phyloP scores from a whole-genome alignment of 495 filamentous ascomycete species.

The Hypoxylon rickii region DNA sequence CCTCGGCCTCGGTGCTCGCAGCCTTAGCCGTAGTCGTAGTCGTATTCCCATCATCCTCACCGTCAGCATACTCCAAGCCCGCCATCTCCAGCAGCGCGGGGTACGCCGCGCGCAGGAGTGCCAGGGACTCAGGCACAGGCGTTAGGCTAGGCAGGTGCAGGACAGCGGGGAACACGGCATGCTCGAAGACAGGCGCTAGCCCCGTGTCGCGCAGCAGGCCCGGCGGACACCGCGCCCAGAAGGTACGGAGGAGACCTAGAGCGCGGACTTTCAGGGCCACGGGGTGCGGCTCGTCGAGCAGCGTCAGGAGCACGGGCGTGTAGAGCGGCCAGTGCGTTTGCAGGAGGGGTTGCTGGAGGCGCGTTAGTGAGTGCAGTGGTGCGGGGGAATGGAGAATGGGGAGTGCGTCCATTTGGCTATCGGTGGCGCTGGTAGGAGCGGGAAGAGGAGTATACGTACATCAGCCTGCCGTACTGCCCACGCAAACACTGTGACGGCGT shows the following conservation, averaged over 20 bases:
- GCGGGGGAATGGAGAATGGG: no score
- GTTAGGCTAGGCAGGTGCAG: conserved; percentile 79
- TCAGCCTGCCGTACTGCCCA: conserved; percentile 65
- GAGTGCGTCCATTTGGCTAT: no score
- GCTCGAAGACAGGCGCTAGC: conserved; percentile 76
- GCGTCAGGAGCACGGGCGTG: conserved; percentile 78
- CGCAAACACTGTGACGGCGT: conserved; percentile 64
- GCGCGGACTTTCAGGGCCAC: conserved; percentile 54
- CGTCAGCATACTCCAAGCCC: conserved; percentile 35
- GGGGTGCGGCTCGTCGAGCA: conserved; percentile 70
- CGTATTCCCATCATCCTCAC: neutral
- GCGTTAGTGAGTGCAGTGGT: neutral
- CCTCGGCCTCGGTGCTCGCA: no score
- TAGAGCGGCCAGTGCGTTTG: conserved; percentile 72
- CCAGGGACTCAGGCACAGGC: conserved; percentile 69
- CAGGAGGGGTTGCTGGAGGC: conserved; percentile 19
- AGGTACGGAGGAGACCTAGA: conserved; percentile 59
- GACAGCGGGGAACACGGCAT: conserved; percentile 74
- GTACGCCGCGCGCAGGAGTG: conserved; percentile 68
- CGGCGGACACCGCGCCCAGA: conserved; percentile 58
- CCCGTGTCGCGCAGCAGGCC: conserved; percentile 71
- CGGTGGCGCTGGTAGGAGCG: neutral
- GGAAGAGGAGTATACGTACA: conserved; percentile 36
- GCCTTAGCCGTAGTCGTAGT: no score
- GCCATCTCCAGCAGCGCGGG: conserved; percentile 65